phyloP scores from a whole-genome alignment of 2,329 filamentous ascomycete species.

The Fusarium sp. region DNA sequence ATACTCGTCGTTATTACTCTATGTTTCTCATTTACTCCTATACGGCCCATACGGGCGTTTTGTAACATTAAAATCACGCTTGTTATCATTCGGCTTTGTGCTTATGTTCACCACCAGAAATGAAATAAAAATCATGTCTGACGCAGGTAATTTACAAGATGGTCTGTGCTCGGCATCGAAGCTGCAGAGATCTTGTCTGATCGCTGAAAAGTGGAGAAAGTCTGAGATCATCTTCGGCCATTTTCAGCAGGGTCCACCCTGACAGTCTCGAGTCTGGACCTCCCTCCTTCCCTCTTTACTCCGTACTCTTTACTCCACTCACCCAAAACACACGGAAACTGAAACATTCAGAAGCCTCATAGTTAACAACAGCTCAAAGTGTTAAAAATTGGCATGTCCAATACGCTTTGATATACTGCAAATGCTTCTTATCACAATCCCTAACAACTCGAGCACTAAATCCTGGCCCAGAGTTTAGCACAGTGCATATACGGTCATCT shows the following conservation, averaged over 20 bases:
- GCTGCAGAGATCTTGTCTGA: background rate
- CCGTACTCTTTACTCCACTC: no score
- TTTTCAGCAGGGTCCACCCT: conserved; percentile 14
- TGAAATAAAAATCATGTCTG: no score
- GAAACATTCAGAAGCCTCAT: conserved; percentile 23
- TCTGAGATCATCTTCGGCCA: background rate
- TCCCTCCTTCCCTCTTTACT: background rate
- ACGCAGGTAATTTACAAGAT: background rate
- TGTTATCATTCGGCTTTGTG: background rate
- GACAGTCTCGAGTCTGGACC: background rate
- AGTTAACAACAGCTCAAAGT: background rate
- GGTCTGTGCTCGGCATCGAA: background rate
- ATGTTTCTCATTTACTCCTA: background rate
- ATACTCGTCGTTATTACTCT: conserved; percentile 7
- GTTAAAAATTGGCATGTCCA: background rate
- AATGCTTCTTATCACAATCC: no score
- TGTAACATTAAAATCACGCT: background rate
- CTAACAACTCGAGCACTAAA: background rate
- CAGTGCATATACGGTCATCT: conserved; percentile 18
- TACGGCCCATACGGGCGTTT: background rate
- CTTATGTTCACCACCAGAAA: background rate
- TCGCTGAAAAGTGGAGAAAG: conserved; percentile 3
- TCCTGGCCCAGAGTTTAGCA: background rate
- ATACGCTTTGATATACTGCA: conserved; percentile 3
- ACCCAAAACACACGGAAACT: conserved; percentile 3